Conservation (phyloP, 2,329 filamentous ascomycete genomes). For the Colletotrichum melonis region DNA sequence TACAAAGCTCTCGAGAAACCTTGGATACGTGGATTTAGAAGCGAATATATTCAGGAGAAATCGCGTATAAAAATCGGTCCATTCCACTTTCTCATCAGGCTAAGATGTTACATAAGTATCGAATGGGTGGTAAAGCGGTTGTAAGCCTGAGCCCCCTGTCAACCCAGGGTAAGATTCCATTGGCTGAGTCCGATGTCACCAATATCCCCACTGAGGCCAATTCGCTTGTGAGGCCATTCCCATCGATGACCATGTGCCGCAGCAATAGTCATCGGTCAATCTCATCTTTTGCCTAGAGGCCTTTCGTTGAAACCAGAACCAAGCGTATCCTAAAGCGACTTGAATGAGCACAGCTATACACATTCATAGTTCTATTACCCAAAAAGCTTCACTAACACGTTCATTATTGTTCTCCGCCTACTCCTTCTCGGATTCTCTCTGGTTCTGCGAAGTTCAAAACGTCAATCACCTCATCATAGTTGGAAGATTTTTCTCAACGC, state of each 20-base stretch:
- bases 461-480: background rate
- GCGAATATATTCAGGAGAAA: background rate
- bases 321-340: no score
- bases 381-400: no score
- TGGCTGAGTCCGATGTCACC: background rate
- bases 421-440: no score
- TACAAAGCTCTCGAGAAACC: no score
- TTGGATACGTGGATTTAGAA: no score
- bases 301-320: no score
- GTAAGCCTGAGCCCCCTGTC: background rate
- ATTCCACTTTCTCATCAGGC: background rate
- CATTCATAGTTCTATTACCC: no score
- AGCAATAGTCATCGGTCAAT: background rate
- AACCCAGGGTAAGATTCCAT: background rate
- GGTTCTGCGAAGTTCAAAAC: no score
- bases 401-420: no score
- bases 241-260: background rate
- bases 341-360: no score
- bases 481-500: background rate
- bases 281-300: background rate
- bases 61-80: background rate
- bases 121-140: background rate
- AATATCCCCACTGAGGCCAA: constrained; percentile 5
- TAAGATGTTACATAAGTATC: background rate
- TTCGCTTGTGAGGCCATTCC: background rate